Evolutionary conservation across 345 rosid genomes (phyloP).

Genomic region (Excoecaria agallocha): DNA sequence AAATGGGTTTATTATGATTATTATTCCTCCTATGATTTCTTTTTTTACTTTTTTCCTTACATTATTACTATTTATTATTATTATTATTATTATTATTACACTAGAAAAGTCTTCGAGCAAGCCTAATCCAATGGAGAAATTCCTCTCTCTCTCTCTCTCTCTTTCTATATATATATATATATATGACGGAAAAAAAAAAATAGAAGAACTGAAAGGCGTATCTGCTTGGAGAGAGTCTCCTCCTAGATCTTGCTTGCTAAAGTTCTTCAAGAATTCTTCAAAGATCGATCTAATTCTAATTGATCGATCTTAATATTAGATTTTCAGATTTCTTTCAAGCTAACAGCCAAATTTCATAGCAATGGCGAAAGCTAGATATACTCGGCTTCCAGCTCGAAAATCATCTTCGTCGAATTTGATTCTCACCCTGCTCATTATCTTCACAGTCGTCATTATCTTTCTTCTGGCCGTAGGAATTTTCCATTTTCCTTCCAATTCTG

Average conservation of each 20-base stretch:
- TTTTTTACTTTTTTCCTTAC: too few species aligned
- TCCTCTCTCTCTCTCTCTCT: too few species aligned
- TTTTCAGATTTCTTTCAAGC: neutral
- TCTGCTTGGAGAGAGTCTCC: neutral
- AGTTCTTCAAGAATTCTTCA: neutral
- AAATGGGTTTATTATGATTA: too few species aligned
- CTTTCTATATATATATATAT: too few species aligned
- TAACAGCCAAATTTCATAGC: neutral
- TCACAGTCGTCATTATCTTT: slow-evolving; percentile 61
- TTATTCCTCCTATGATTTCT: too few species aligned
- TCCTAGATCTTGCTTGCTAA: neutral
- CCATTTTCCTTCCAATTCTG: slow-evolving; percentile 60
- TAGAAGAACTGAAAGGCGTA: neutral
- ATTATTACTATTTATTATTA: too few species aligned
- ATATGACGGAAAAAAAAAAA: neutral
- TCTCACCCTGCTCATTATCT: slow-evolving; percentile 47
- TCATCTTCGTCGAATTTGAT: slow-evolving; percentile 55
- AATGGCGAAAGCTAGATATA: slow-evolving; percentile 65
- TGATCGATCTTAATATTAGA: neutral
- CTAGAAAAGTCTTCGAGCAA: too few species aligned
- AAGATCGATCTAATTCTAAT: neutral
- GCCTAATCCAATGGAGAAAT: too few species aligned
- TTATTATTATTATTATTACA: too few species aligned
- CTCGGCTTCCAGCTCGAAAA: slow-evolving; percentile 55
- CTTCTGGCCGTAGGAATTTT: slow-evolving; percentile 72